These are phyloP conservation scores for Penicillium sp. DNA, from an alignment of 2,329 filamentous ascomycete species.

Conservation along the genomic window DNA sequence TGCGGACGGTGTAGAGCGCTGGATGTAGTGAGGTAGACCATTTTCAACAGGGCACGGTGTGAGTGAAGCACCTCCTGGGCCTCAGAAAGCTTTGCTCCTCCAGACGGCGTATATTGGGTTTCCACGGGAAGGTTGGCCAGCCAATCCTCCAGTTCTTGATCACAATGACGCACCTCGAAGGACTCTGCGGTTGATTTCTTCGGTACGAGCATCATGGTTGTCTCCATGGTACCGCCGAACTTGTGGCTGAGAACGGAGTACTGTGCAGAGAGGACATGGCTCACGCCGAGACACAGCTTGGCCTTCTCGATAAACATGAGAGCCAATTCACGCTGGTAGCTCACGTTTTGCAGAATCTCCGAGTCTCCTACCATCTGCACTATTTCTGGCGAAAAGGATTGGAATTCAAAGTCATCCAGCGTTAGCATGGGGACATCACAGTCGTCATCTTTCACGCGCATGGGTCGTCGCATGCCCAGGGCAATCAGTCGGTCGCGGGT, in stretches of 20 bases:
- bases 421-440: slow-evolving; percentile 91
- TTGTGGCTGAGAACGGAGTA: slow-evolving; percentile 90
- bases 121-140: slow-evolving; percentile 70
- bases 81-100: slow-evolving; percentile 57
- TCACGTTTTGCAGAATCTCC: slow-evolving; percentile 69
- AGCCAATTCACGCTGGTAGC: slow-evolving; percentile 77
- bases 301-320: slow-evolving; percentile 91
- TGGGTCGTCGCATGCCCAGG: slow-evolving; percentile 89
- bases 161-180: slow-evolving; percentile 77
- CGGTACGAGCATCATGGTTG: slow-evolving; percentile 85
- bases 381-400: slow-evolving; percentile 68
- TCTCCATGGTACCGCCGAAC: slow-evolving; percentile 71
- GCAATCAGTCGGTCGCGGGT: slow-evolving; percentile 93
- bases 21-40: slow-evolving; percentile 90
- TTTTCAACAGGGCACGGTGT: slow-evolving; percentile 85
- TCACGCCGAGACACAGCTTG: slow-evolving; percentile 86
- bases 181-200: slow-evolving; percentile 85
- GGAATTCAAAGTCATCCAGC: slow-evolving; percentile 81
- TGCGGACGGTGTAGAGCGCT: slow-evolving; percentile 91
- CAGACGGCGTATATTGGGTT: slow-evolving; percentile 71
- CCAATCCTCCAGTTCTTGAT: slow-evolving; percentile 80
- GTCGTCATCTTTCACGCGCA: slow-evolving; percentile 89
- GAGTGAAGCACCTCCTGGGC: slow-evolving; percentile 60
- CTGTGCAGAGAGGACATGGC: slow-evolving; percentile 84
- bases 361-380: slow-evolving; percentile 72